Percentiles rank a stretch among this genome's conserved stretches.
These are phyloP conservation scores for Penicillium capsulatum DNA, from an alignment of 2,329 filamentous ascomycete genomes.

Conservation along the genomic window DNA sequence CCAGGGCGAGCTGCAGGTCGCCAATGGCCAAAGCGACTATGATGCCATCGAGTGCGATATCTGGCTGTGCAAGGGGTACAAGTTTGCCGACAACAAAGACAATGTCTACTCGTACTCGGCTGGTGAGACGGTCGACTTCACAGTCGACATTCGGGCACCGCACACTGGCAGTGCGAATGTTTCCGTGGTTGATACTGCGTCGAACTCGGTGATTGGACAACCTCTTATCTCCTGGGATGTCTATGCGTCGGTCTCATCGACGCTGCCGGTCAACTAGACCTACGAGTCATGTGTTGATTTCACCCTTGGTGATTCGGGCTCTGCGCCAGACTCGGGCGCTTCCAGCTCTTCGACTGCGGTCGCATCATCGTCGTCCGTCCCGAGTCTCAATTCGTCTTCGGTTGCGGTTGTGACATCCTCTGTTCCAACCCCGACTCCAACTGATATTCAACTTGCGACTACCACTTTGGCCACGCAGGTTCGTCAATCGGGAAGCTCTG, in stretches of 20 bases:
- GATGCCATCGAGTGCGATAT: conserved; percentile 48
- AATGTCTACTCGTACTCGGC: conserved; percentile 52
- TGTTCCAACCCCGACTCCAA: neutral
- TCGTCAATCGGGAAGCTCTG: conserved; percentile 10
- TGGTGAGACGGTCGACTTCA: conserved; percentile 44
- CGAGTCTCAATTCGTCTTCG: too few relatives aligned
- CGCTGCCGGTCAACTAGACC: conserved; percentile 34
- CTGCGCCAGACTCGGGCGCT: too few relatives aligned
- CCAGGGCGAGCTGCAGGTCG: conserved; percentile 52
- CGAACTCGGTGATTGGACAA: conserved; percentile 38
- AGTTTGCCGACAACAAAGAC: conserved; percentile 53
- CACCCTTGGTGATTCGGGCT: conserved; percentile 24
- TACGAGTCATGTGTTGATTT: conserved; percentile 37
- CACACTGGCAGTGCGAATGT: conserved; percentile 50
- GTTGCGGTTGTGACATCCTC: conserved; percentile 4
- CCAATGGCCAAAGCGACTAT: conserved; percentile 47
- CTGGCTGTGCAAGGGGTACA: conserved; percentile 57
- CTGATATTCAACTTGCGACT: neutral
- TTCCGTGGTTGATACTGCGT: conserved; percentile 46
- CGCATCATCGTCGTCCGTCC: too few relatives aligned
- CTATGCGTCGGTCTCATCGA: conserved; percentile 31
- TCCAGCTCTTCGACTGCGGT: too few relatives aligned
- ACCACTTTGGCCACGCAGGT: conserved; percentile 18
- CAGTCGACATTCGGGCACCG: conserved; percentile 45
- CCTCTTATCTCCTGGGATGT: conserved; percentile 32